Evolutionary conservation across 2,329 filamentous ascomycete genomes (phyloP).

Genomic region (Verticillium longisporum): DNA sequence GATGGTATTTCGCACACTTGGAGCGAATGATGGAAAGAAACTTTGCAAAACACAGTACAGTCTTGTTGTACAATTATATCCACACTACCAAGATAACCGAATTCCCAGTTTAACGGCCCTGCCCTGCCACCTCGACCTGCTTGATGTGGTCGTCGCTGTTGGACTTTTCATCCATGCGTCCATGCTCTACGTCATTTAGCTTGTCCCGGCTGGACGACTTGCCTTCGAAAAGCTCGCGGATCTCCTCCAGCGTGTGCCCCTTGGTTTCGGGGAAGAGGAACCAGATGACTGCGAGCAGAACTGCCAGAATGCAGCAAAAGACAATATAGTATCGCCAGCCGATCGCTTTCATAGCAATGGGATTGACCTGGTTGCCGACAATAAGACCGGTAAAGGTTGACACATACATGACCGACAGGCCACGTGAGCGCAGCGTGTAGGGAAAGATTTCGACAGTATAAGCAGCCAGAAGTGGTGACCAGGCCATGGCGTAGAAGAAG

Average conservation of each 20-base stretch:
- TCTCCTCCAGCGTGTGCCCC: constrained; percentile 21
- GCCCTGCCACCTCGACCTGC: neutral
- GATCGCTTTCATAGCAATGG: constrained; percentile 28
- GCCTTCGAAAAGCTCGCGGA: constrained; percentile 20
- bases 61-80: too few relatives aligned
- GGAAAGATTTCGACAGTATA: constrained; percentile 21
- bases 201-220: neutral
- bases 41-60: too few relatives aligned
- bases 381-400: constrained; percentile 11
- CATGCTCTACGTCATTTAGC: neutral
- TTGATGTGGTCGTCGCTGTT: neutral
- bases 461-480: constrained; percentile 22
- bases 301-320: constrained; percentile 25
- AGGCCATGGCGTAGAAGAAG: constrained; percentile 27
- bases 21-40: too few relatives aligned
- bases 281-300: constrained; percentile 25
- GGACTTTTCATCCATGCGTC: neutral
- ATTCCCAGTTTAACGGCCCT: too few relatives aligned
- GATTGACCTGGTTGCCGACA: constrained; percentile 32
- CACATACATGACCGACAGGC: constrained; percentile 5
- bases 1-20: too few relatives aligned
- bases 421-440: constrained; percentile 10
- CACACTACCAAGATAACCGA: too few relatives aligned
- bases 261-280: constrained; percentile 28
- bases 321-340: constrained; percentile 33